Base-by-base conservation (phyloP, 2,329 filamentous ascomycete genomes). In the Aspergillus jensenii region DNA sequence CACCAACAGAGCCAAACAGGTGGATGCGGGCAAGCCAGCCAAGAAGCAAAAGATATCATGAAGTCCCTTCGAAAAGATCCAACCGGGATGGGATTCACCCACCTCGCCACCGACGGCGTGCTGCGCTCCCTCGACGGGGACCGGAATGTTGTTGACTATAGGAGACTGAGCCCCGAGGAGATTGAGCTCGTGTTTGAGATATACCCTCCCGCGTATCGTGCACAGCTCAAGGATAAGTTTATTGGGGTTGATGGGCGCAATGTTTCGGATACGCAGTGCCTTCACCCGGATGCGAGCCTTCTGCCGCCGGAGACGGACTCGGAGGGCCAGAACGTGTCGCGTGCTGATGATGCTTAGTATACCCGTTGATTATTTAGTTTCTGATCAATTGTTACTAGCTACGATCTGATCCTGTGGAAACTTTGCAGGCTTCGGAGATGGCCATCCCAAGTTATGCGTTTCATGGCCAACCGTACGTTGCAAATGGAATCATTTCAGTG, bases 101-200 rank as follows among this genome's bases (percentile, higher is more conserved):
- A 58, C 25, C 56, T 58, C 6, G 51, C 43, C 35, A 45, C n/a
- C 15, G 51, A 58, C 35, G 56, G 56, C 35, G 56, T 58, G n/a
- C 17, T 35, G 23, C 51, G 56, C 35, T 23, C 44, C 25, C 27
- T 58, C 48, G 44, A 47, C 45, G 47, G 44, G 0, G 41, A 39
- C 48, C 21, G 51, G 5, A 41, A 58, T 19, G 51, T 58, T 19
- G 17, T 58, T 15, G 56, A 58, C 48, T 58, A 58, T 49, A 48
- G 53, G 25, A 37, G 45, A 43, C n/a, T 51, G 14, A 55, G 51
- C 19, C 50, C 51, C 8, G 50, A n/a, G 9, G 56, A 58, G n/a
- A 58, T 58, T 31, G 4, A 31, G 37, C 33, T 11, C 35, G 35
- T 46, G 1, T 14, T 55, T n/a, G 44, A 44, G 19, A 49, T 58